A percentile compares a stretch with the other conserved stretches of the same genome.
Evolutionary conservation across 176 grass and related monocot species (phyloP).

Genomic region (Metroxylon sagu): DNA sequence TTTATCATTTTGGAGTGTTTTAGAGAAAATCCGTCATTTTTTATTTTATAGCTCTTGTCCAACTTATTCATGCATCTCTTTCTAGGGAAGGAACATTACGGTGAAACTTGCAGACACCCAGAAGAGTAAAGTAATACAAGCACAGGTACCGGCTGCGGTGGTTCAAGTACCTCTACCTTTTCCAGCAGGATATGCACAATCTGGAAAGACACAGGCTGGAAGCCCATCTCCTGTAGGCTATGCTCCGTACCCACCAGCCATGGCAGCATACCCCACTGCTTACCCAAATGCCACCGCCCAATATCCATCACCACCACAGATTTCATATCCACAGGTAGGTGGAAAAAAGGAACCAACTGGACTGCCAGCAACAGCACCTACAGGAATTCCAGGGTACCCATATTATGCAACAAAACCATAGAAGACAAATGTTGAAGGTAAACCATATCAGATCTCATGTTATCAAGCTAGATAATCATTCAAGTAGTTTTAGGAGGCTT

Average conservation of each 20-base stretch:
- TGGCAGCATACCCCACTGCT: slow-evolving; percentile 5
- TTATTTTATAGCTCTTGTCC: too few species aligned
- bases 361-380: not conserved
- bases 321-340: not conserved
- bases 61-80: not conserved
- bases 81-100: slow-evolving; percentile 15
- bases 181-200: not conserved
- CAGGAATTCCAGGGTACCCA: slow-evolving; percentile 7
- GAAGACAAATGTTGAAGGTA: not conserved
- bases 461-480: too few species aligned
- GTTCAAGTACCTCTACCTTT: slow-evolving; percentile 3
- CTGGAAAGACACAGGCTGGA: not conserved
- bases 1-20: too few species aligned
- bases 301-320: not conserved
- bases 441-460: too few species aligned
- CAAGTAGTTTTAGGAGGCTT: too few species aligned
- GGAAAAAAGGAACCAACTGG: not conserved
- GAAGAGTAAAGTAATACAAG: slow-evolving; percentile 4
- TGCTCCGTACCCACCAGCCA: not conserved
- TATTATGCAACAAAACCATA: slow-evolving; percentile 5
- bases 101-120: slow-evolving; percentile 3
- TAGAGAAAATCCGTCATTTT: too few species aligned
- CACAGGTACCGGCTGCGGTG: slow-evolving; percentile 9
- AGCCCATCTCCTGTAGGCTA: slow-evolving; percentile 2
- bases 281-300: not conserved